Evolutionary conservation across 2,329 filamentous ascomycete species (phyloP), one percentile per base, ranked within the genome.

Genomic region (Scedosporium apiospermum): DNA sequence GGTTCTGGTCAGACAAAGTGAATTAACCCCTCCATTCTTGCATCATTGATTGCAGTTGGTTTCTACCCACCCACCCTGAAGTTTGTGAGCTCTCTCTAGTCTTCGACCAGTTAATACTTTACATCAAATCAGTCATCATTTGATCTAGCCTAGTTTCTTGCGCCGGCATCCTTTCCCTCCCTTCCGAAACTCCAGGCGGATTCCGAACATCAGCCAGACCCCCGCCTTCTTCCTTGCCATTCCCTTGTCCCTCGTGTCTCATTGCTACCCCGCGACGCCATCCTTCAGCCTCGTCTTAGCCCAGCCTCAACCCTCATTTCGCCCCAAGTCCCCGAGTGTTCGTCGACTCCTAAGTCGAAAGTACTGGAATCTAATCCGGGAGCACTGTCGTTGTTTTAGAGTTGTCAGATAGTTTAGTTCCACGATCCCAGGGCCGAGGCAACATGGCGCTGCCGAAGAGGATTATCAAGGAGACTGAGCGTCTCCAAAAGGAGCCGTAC

Each of bases 401-500:
- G 41, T 16, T 9, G 9, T 46, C 41, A 18, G 44, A n/a, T 49
- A 49, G 7, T 21, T 49, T 18, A 49, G 18, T 27, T 18, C 51
- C 6, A 9, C 12, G 21, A 49, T 14, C 23, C 27, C 30, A 38
- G 34, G 44, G 4, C 49, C 21, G 12, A 9, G 42, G 5, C 14
- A 53, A 58, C 9, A 86, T 86, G 90, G 87, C 91, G 66, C 82
- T 99, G 67, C 93, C 95, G 38, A 99, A 99, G 82, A 85, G 95
- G 73, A 99, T 99, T 72, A 85, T 98, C 72, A 99, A 99, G 79
- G 96, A 99, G 84, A 99, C 95, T 21, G 93, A 99, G 79, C 88
- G 95, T 72, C 84, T 99, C 69, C 93, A 96, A 86, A 90, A 91
- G 66, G 95, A 99, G 78, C 95, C 95, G 91, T 96, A 83, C 76